phyloP scores from a whole-genome alignment of 805 yeast species.

The Diddensiella caesifluorescens region DNA sequence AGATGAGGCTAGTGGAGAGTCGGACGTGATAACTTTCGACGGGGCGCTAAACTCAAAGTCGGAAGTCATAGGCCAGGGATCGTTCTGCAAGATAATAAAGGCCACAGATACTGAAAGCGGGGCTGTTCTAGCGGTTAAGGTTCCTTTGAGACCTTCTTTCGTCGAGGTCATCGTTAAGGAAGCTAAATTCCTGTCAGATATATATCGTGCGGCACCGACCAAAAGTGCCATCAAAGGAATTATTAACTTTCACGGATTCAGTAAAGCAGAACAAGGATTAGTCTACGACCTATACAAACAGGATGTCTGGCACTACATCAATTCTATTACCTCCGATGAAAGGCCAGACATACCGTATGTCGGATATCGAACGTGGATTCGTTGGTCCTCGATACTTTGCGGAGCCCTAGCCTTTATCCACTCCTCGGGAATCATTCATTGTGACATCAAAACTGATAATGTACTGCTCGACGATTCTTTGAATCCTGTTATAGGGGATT shows the following conservation, averaged over 20 bases:
- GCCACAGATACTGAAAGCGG: conserved; percentile 4
- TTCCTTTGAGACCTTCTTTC: conserved; percentile 7
- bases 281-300: conserved; percentile 20
- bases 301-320: conserved; percentile 14
- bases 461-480: conserved; percentile 31
- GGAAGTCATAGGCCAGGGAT: conserved; percentile 15
- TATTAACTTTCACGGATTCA: conserved; percentile 15
- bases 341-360: conserved; percentile 20
- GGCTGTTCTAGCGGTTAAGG: conserved; percentile 15
- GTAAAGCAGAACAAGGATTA: conserved; percentile 12
- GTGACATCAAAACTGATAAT: conserved; percentile 47
- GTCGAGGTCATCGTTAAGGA: conserved; percentile 14
- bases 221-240: conserved; percentile 3
- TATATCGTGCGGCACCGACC: not conserved
- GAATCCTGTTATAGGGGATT: conserved; percentile 42
- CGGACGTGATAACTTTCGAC: not conserved
- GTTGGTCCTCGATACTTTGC: conserved; percentile 27
- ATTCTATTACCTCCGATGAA: not conserved
- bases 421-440: conserved; percentile 35
- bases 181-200: conserved; percentile 12
- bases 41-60: not conserved
- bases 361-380: conserved; percentile 23
- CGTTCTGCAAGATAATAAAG: conserved; percentile 14
- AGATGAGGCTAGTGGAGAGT: not conserved
- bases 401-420: conserved; percentile 24